Conservation (phyloP, 2,329 filamentous ascomycete species). For the Colletotrichum falcatum region DNA sequence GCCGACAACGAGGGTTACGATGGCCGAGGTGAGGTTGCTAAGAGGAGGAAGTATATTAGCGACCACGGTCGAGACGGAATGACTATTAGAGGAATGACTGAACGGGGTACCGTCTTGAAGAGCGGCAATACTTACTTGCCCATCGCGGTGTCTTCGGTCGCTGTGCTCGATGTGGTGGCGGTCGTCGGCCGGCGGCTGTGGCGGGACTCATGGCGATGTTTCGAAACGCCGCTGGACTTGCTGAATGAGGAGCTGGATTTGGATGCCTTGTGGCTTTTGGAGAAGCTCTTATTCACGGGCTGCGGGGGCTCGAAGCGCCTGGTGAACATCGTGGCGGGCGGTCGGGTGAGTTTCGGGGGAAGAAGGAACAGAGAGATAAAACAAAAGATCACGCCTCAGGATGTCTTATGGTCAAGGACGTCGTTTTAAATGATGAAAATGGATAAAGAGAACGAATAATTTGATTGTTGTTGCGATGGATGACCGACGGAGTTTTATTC, state of each 20-base stretch:
- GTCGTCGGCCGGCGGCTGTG: constrained; percentile 62
- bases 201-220: constrained; percentile 64
- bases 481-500: constrained; percentile 14
- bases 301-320: constrained; percentile 58
- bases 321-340: constrained; percentile 59
- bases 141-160: constrained; percentile 55
- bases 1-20: constrained; percentile 86
- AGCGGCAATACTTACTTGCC: constrained; percentile 55
- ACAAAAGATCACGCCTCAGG: background rate
- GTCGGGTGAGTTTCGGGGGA: background rate
- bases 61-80: background rate
- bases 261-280: constrained; percentile 62
- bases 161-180: constrained; percentile 52
- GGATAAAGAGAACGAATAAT: background rate
- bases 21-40: constrained; percentile 72
- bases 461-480: constrained; percentile 1
- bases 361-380: background rate
- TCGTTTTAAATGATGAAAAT: constrained; percentile 7
- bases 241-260: constrained; percentile 67
- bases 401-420: background rate
- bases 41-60: constrained; percentile 31
- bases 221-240: constrained; percentile 66
- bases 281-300: constrained; percentile 60
- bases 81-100: background rate
- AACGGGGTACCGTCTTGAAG: background rate